Base-by-base conservation (phyloP, 768 basidiomycete species). In the Pleurotus salmoneostramineus region DNA sequence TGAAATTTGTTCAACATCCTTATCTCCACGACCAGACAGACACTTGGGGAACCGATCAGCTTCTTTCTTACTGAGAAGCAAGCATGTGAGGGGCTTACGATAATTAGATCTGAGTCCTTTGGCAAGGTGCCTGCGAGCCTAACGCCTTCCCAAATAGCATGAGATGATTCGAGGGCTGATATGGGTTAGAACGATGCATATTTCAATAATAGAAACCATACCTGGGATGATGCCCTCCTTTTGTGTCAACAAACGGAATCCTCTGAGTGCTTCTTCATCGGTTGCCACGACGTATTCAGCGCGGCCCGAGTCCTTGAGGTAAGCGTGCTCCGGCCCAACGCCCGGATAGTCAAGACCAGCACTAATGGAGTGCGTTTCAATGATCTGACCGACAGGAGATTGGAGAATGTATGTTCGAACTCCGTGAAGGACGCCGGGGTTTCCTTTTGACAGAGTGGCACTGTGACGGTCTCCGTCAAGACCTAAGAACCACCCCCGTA, bases 1-100 rank as follows among this genome's bases (percentile, higher is more conserved):
- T n/a, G 90, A 94, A 58, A 99, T 95, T 67, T 98, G 91, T 63
- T 96, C 91, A 3, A 99, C 97, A 67, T 99, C 96, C 73, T 98
- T 98, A 72, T 98, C 95, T 14, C 97, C 97, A 61, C 96, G 85
- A 50, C 96, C 96, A 56, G 93, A 95, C 52, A 98, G 76, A 66
- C 94, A 97, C 92, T 95, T 59, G 27, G 31, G 44, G 6, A 11
- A 35, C 32, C 32, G 21, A 27, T 33, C 56, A n/a, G 45, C 4
- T 32, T 11, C 37, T 44, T 31, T 37, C 37, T 8, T 31, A 21
- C 15, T 34, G 21, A 44, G 14, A 17, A 21, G 56, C 14, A 51
- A 58, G 44, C 35, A 5, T 27, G 21, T 27, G 21, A 27, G 21
- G 21, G 21, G 21, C 93, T 73, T 68, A 97, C 95, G 59, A 98